Evolutionary conservation across 2,329 filamentous ascomycete species (phyloP), one percentile per base, ranked within the genome.

Genomic region (Elsinoe australis): DNA sequence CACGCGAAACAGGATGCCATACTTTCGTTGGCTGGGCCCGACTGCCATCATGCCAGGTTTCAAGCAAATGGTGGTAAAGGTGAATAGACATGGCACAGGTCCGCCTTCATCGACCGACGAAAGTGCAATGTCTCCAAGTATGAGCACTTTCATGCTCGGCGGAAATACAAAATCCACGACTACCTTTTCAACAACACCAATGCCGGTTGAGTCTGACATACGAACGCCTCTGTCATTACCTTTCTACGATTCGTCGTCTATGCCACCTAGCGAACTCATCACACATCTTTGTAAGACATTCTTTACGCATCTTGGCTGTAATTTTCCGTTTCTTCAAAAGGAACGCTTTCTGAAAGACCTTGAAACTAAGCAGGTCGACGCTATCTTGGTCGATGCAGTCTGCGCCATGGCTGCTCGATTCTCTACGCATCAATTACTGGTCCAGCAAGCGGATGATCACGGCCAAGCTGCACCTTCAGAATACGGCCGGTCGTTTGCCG

Each of bases 31-130:
- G 65, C 92, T 94, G 61, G 88, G 87, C 0, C 86, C 87, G 0
- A 94, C 88, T 1, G 88, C 87, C 53, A 94, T 94, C 59, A 86
- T 92, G 46, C 87, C 87, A 1, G 87, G 87, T 17, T 94, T 88
- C 68, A 94, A 94, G 65, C 87, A 94, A 64, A 94, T 94, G 86
- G 85, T 94, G 19, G 82, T 85, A 51, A 82, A 83, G 47, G 79
- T 89, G 22, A 76, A 82, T 51, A 80, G 83, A 51, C 72, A 79
- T 51, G 75, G 80, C 18, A 74, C 75, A 18, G 80, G 80, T 46
- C 73, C 72, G 44, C 82, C 78, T 14, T 74, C 78, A 38, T 77
- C 79, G 0, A 60, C 58, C 9, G 68, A 71, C 53, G 64, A 60
- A 59, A 48, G 61, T 18, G 47, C 55, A 33, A 51, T 58, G 19